A percentile compares a stretch with the other conserved stretches of the same genome.
phyloP scores from a whole-genome alignment of 805 yeast genomes.

The Ogataea corticis region DNA sequence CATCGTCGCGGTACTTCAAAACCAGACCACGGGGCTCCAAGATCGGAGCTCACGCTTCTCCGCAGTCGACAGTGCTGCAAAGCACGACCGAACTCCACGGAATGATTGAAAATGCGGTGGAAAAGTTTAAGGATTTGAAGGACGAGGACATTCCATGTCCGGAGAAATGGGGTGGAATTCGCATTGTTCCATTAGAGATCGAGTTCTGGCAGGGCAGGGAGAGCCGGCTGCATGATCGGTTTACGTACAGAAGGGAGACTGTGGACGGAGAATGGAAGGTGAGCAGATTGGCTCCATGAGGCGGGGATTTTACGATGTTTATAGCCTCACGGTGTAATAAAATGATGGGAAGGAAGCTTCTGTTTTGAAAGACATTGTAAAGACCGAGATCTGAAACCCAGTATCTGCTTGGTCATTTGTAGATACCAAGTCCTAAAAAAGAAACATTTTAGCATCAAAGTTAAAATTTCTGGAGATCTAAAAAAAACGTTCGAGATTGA shows the following conservation, averaged over 20 bases:
- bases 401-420: no score
- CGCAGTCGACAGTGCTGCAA: constrained; percentile 67
- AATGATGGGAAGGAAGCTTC: no score
- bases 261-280: constrained; percentile 57
- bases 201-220: constrained; percentile 98
- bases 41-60: constrained; percentile 96
- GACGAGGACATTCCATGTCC: constrained; percentile 84
- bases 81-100: constrained; percentile 63
- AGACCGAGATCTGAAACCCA: no score
- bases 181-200: constrained; percentile 83
- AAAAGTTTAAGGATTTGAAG: constrained; percentile 53
- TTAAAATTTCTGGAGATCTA: no score
- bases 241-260: constrained; percentile 62
- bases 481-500: no score
- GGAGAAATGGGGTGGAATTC: constrained; percentile 92
- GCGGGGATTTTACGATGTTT: no score
- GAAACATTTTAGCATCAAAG: no score
- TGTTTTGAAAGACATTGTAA: no score
- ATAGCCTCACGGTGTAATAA: no score
- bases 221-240: constrained; percentile 87
- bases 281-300: constrained; percentile 67
- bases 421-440: no score
- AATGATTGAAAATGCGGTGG: constrained; percentile 46
- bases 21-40: constrained; percentile 92
- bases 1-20: constrained; percentile 72